These are phyloP conservation scores for Lasiodiplodia sp. DNA, from an alignment of 2,329 filamentous ascomycete species.

Conservation along the genomic window DNA sequence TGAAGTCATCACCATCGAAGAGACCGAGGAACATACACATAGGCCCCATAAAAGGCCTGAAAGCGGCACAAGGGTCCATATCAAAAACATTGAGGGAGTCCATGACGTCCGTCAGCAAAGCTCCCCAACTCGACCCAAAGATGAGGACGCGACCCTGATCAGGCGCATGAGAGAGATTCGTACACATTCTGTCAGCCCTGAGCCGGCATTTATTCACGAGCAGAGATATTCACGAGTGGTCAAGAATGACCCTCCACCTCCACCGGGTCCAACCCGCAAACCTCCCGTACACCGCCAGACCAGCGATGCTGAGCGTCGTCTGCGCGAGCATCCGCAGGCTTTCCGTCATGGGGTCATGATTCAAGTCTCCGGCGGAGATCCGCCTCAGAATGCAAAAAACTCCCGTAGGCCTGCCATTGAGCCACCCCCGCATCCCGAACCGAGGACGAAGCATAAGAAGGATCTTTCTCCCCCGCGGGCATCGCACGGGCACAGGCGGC, in stretches of 20 bases:
- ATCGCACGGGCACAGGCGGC: constrained; percentile 27
- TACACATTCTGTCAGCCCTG: neutral
- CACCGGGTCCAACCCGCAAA: neutral
- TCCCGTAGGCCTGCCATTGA: neutral
- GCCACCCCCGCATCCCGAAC: constrained; percentile 29
- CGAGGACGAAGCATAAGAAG: constrained; percentile 13
- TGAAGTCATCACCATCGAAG: constrained; percentile 34
- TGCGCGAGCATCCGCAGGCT: constrained; percentile 39
- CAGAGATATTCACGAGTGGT: constrained; percentile 8
- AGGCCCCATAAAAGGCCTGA: constrained; percentile 36
- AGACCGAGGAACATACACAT: constrained; percentile 34
- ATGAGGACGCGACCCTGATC: constrained; percentile 25
- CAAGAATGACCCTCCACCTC: neutral
- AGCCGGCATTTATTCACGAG: neutral
- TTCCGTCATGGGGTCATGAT: constrained; percentile 28
- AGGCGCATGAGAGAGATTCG: constrained; percentile 5
- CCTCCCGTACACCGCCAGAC: neutral
- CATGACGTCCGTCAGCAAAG: constrained; percentile 34
- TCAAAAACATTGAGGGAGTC: constrained; percentile 32
- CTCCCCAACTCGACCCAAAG: neutral
- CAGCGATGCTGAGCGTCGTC: constrained; percentile 37
- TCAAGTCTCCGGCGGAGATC: neutral
- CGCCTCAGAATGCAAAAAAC: neutral
- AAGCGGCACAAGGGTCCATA: constrained; percentile 36
- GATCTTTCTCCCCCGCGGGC: constrained; percentile 34